Evolutionary conservation across 202 grass and related monocot genomes (phyloP).

Genomic region (Brachypodium distachyon): DNA sequence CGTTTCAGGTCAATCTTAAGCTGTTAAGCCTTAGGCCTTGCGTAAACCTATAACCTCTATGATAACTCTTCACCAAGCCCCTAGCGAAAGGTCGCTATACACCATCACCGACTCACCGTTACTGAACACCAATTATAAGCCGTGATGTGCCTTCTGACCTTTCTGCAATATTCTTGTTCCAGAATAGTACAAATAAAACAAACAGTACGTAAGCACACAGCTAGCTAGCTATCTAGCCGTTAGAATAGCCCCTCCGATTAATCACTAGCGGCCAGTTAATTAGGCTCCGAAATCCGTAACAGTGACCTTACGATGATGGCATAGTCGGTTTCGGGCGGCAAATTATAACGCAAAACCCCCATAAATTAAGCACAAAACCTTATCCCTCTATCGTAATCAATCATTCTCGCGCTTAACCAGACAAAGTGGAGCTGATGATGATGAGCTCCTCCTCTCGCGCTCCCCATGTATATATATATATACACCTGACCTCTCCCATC

Average conservation of each 20-base stretch:
- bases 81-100: slow-evolving; percentile 1
- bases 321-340: slow-evolving; percentile 72
- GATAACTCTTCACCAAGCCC: background rate
- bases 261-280: slow-evolving; percentile 25
- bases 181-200: background rate
- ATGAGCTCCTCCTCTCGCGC: slow-evolving; percentile 20
- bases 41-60: background rate
- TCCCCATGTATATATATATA: no score
- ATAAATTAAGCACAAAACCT: slow-evolving; percentile 17
- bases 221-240: no score
- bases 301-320: slow-evolving; percentile 40
- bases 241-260: slow-evolving; percentile 16
- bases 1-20: background rate
- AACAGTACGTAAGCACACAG: slow-evolving; percentile 14
- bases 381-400: slow-evolving; percentile 23
- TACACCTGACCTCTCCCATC: slow-evolving; percentile 25
- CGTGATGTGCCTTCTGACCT: slow-evolving; percentile 6
- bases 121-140: background rate
- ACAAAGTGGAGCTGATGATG: slow-evolving; percentile 12
- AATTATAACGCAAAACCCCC: slow-evolving; percentile 36
- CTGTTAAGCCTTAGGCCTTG: background rate
- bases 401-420: slow-evolving; percentile 1
- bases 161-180: slow-evolving; percentile 5
- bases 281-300: background rate
- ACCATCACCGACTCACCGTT: background rate